Percentiles rank a stretch among this genome's conserved stretches.
Conservation (phyloP, 73 alveolate genomes). For the Paraurostyla sp. region DNA sequence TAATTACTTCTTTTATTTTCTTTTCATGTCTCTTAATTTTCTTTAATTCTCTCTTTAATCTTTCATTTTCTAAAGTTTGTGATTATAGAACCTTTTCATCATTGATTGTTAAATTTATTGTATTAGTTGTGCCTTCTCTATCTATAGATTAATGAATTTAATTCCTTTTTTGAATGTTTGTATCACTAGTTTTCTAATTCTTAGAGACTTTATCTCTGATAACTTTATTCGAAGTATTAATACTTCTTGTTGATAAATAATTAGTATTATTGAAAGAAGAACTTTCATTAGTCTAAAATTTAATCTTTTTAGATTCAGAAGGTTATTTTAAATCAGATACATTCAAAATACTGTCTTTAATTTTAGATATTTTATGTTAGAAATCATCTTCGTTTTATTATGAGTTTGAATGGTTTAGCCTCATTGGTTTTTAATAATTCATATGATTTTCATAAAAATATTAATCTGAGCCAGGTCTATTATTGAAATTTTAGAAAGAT, state of each 20-base stretch:
- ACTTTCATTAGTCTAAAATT: not conserved
- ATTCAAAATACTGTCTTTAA: not conserved
- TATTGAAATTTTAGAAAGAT: not conserved
- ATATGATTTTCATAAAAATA: not conserved
- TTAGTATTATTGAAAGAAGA: not conserved
- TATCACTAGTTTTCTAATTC: too few species aligned
- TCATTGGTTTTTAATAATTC: not conserved
- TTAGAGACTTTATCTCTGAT: too few species aligned
- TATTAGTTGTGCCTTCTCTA: not conserved
- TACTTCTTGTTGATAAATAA: too few species aligned
- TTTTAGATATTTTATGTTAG: not conserved
- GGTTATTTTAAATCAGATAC: not conserved
- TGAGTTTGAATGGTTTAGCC: too few species aligned
- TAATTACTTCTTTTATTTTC: not conserved
- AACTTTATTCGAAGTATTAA: too few species aligned
- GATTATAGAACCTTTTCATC: not conserved
- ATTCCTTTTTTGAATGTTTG: too few species aligned
- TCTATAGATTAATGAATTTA: too few species aligned
- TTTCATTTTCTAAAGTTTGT: not conserved
- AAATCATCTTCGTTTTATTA: not conserved
- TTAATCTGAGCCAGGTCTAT: not conserved
- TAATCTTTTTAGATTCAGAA: not conserved
- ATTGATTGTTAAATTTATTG: not conserved
- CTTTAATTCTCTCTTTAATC: not conserved
- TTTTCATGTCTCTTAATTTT: not conserved